Evolutionary conservation across 768 basidiomycete species (phyloP).

Genomic region (Termitomyces sp.): DNA sequence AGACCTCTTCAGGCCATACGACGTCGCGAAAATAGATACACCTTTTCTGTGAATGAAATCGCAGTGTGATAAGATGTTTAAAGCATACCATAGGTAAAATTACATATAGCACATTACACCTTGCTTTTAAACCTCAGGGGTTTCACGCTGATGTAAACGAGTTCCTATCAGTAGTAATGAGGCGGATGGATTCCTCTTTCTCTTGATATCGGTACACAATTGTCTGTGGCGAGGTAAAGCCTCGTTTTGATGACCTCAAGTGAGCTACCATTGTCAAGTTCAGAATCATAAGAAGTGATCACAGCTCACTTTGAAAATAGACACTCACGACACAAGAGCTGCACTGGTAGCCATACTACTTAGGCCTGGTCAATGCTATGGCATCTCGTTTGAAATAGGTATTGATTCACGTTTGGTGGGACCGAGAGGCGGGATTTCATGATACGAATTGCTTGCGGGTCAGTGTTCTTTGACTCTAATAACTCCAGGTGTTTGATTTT

Average conservation of each 20-base stretch:
- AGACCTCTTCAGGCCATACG: not conserved
- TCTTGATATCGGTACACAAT: not conserved
- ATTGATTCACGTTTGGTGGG: too few species aligned
- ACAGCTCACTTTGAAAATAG: conserved; percentile 1
- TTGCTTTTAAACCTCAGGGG: not conserved
- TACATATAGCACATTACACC: not conserved
- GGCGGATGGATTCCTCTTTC: not conserved
- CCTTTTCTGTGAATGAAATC: not conserved
- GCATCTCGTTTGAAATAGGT: too few species aligned
- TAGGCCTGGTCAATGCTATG: too few species aligned
- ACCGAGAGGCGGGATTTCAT: too few species aligned
- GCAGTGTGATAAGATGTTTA: not conserved
- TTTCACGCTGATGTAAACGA: not conserved
- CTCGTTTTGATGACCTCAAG: conserved; percentile 1
- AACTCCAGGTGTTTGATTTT: too few species aligned
- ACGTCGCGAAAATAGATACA: not conserved
- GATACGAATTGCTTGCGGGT: too few species aligned
- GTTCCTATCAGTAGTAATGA: not conserved
- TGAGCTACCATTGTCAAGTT: not conserved
- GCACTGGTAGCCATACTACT: not conserved
- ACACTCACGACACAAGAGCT: not conserved
- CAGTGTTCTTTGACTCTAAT: too few species aligned
- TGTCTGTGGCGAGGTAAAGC: conserved; percentile 3
- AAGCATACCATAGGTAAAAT: not conserved
- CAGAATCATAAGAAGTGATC: not conserved